These are phyloP conservation scores for Exsudoporus floridanus DNA, from an alignment of 1,284 basidiomycete genomes.

Conservation along the genomic window DNA sequence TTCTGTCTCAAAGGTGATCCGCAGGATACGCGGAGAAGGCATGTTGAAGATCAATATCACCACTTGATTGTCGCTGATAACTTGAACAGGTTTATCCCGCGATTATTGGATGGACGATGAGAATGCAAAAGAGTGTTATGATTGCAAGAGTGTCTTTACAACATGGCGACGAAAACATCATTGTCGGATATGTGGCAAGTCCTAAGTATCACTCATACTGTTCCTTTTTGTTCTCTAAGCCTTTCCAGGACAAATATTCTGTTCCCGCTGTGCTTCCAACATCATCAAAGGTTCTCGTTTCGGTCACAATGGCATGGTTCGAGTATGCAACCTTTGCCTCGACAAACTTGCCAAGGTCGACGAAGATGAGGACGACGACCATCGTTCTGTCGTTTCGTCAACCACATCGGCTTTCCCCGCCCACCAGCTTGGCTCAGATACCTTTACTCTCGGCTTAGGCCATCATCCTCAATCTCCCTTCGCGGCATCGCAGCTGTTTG, in stretches of 20 bases:
- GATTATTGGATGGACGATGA: conserved; percentile 99
- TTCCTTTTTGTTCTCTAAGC: conserved; percentile 7
- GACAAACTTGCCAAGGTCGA: conserved; percentile 82
- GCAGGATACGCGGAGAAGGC: conserved; percentile 85
- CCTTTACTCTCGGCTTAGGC: conserved; percentile 45
- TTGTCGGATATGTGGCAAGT: conserved; percentile 86
- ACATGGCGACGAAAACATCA: conserved; percentile 94
- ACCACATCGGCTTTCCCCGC: conserved; percentile 50
- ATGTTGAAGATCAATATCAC: conserved; percentile 17
- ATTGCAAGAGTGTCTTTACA: conserved; percentile 89
- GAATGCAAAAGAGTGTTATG: conserved; percentile 92
- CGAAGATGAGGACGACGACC: conserved; percentile 81
- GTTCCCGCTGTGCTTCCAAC: conserved; percentile 93
- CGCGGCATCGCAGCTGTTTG: conserved; percentile 83
- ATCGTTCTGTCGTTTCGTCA: conserved; percentile 71
- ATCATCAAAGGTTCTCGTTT: conserved; percentile 95
- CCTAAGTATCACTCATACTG: not conserved
- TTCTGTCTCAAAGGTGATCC: conserved; percentile 86
- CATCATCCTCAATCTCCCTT: conserved; percentile 80
- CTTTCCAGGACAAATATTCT: conserved; percentile 79
- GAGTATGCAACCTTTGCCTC: conserved; percentile 93
- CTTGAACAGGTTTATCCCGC: conserved; percentile 62
- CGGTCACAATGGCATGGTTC: conserved; percentile 87
- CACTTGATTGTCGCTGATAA: conserved; percentile 11
- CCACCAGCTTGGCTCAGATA: conserved; percentile 47